phyloP scores from a whole-genome alignment of 345 rosid species.

The Streptanthus diversifolius region DNA sequence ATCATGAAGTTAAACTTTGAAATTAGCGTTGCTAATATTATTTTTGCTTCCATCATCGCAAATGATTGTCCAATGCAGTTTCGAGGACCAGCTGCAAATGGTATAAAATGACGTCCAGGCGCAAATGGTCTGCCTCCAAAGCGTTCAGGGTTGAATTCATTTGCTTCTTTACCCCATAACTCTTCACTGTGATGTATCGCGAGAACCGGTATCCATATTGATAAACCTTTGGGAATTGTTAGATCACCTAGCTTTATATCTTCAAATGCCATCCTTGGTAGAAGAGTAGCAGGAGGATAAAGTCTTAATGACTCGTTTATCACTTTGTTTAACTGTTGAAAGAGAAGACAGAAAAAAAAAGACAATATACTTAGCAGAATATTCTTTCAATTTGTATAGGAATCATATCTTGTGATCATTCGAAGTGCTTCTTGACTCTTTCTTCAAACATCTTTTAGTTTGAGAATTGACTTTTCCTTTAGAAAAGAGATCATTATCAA shows the following conservation, averaged over 20 bases:
- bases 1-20: slow-evolving; percentile 51
- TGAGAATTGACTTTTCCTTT: slow-evolving; percentile 27
- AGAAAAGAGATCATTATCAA: slow-evolving; percentile 2
- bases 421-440: slow-evolving; percentile 38
- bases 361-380: slow-evolving; percentile 16
- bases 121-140: slow-evolving; percentile 55
- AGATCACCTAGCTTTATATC: slow-evolving; percentile 78
- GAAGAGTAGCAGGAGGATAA: slow-evolving; percentile 84
- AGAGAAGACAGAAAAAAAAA: not conserved
- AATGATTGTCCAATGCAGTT: slow-evolving; percentile 75
- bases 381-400: not conserved
- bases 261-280: slow-evolving; percentile 93
- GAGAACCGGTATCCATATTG: slow-evolving; percentile 92
- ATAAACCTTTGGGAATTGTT: slow-evolving; percentile 78
- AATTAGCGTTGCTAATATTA: slow-evolving; percentile 61
- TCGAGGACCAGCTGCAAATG: slow-evolving; percentile 77
- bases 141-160: slow-evolving; percentile 80
- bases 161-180: slow-evolving; percentile 87
- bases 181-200: slow-evolving; percentile 90
- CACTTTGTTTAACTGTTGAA: slow-evolving; percentile 74
- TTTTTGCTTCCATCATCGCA: slow-evolving; percentile 84
- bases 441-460: slow-evolving; percentile 23
- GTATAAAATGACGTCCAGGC: slow-evolving; percentile 64
- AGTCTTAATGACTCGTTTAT: slow-evolving; percentile 86
- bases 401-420: slow-evolving; percentile 32